Conservation (phyloP, 2,329 filamentous ascomycete genomes). For the Hypoxylon sp. region DNA sequence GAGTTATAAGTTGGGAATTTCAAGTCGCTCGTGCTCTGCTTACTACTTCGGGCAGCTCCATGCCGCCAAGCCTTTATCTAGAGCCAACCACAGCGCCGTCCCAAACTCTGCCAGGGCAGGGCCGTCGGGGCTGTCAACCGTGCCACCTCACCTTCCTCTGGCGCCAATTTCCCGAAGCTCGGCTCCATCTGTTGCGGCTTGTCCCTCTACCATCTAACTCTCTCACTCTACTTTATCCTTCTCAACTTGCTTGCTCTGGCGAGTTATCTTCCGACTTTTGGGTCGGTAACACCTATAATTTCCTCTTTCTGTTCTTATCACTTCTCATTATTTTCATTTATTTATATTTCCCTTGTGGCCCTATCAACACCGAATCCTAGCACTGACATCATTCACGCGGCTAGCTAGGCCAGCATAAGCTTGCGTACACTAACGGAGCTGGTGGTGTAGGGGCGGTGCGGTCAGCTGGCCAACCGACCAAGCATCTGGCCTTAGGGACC, state of each 20-base stretch:
- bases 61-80: conserved; percentile 14
- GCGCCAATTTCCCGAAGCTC: conserved; percentile 37
- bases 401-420: conserved; percentile 28
- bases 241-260: conserved; percentile 31
- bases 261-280: conserved; percentile 21
- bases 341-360: conserved; percentile 29
- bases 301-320: conserved; percentile 18
- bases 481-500: conserved; percentile 16
- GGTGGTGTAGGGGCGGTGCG: conserved; percentile 42
- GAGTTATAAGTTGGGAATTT: conserved; percentile 15
- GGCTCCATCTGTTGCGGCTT: conserved; percentile 30
- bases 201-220: conserved; percentile 18
- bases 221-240: conserved; percentile 21
- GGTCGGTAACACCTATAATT: conserved; percentile 26
- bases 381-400: conserved; percentile 44
- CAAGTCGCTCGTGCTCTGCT: conserved; percentile 9
- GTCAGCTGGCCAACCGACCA: conserved; percentile 41
- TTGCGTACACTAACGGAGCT: conserved; percentile 19
- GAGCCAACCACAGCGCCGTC: conserved; percentile 5
- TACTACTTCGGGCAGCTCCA: conserved; percentile 18
- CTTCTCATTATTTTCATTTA: conserved; percentile 23
- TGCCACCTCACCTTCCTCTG: neutral
- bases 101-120: conserved; percentile 4
- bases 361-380: conserved; percentile 13
- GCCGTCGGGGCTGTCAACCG: neutral